Percentiles rank a stretch among this genome's conserved stretches.
phyloP scores from a whole-genome alignment of 768 basidiomycete genomes.

The Amanita phalloides region DNA sequence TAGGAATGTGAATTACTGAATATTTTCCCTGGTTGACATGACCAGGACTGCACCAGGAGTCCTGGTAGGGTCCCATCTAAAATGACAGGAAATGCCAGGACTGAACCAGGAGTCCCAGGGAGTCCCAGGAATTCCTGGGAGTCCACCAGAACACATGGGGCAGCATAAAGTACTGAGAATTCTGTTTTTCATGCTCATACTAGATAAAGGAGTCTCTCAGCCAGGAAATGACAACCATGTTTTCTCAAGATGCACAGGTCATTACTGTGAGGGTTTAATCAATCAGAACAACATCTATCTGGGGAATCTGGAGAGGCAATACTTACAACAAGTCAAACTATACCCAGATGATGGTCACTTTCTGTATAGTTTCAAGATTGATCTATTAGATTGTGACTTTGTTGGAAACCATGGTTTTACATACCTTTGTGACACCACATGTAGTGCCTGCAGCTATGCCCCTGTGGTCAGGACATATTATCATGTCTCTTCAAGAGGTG shows the following conservation, averaged over 20 bases:
- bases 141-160: too few species aligned
- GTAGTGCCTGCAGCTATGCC: neutral
- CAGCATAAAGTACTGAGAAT: too few species aligned
- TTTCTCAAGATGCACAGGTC: neutral
- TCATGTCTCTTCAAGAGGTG: neutral
- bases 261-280: neutral
- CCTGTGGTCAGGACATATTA: neutral
- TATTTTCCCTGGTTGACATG: too few species aligned
- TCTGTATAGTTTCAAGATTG: neutral
- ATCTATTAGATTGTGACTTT: neutral
- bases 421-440: neutral
- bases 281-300: neutral
- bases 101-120: too few species aligned
- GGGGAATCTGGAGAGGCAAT: too few species aligned
- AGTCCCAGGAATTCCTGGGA: too few species aligned
- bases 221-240: neutral
- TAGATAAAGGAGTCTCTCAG: neutral
- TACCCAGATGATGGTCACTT: neutral
- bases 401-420: too few species aligned
- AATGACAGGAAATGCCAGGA: too few species aligned
- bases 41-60: too few species aligned
- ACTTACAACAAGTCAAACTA: too few species aligned
- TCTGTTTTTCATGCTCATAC: fast-evolving
- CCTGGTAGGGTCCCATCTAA: too few species aligned
- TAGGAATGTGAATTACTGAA: too few species aligned